Percentiles rank a stretch among this genome's conserved stretches.
phyloP scores from a whole-genome alignment of 2,329 filamentous ascomycete genomes.

The Pestalotiopsis sp. region DNA sequence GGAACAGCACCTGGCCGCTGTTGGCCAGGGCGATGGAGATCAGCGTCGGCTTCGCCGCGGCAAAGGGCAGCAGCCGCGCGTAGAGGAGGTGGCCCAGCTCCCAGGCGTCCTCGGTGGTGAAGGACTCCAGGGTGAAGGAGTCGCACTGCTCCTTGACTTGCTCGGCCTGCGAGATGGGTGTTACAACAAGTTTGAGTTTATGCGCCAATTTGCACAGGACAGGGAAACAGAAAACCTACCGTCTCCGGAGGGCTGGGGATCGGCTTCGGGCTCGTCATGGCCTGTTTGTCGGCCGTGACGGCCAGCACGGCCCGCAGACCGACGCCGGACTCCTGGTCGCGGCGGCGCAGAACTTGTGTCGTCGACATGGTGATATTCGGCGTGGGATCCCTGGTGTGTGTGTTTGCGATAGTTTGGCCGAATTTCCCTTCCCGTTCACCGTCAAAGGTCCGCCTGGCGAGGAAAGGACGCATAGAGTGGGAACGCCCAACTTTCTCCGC shows the following conservation, averaged over 20 bases:
- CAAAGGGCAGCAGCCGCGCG: conserved; percentile 59
- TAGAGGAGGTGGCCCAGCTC: conserved; percentile 67
- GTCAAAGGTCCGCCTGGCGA: background rate
- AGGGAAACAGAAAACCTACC: conserved; percentile 19
- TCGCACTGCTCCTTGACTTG: conserved; percentile 39
- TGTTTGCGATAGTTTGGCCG: background rate
- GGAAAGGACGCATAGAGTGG: background rate
- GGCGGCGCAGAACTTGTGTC: conserved; percentile 23
- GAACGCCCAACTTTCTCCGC: conserved; percentile 1
- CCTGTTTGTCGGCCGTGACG: conserved; percentile 11
- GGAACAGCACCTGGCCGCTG: conserved; percentile 67
- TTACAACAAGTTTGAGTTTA: background rate
- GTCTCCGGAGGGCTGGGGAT: conserved; percentile 25
- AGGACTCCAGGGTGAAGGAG: conserved; percentile 50
- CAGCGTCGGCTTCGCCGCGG: conserved; percentile 51
- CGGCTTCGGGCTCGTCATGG: conserved; percentile 5
- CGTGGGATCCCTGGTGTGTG: background rate
- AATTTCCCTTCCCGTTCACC: background rate
- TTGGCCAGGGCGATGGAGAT: conserved; percentile 68
- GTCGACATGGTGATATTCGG: conserved; percentile 16
- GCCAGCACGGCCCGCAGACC: conserved; percentile 26
- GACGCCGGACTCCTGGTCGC: conserved; percentile 20
- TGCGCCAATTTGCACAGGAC: no score
- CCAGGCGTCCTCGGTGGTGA: conserved; percentile 68
- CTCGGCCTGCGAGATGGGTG: conserved; percentile 24